These are phyloP conservation scores for Ogataea siamensis DNA, from an alignment of 805 yeast species.

Conservation along the genomic window DNA sequence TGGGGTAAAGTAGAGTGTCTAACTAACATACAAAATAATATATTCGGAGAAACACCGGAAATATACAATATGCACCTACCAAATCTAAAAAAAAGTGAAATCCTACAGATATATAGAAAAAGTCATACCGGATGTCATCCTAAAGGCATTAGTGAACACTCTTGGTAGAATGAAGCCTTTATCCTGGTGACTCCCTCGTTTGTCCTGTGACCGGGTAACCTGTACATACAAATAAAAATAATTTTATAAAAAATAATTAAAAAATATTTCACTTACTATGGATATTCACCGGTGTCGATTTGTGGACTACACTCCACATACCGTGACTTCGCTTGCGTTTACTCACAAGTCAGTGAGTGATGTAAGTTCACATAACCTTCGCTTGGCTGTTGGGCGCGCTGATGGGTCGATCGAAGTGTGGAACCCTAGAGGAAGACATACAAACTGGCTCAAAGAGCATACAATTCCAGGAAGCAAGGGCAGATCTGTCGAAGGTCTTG, in stretches of 20 bases:
- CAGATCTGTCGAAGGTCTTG: slow-evolving; percentile 83
- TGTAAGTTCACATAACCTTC: slow-evolving; percentile 51
- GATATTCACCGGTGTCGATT: slow-evolving; percentile 89
- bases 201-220: slow-evolving; percentile 8
- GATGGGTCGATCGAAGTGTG: slow-evolving; percentile 96
- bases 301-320: slow-evolving; percentile 82
- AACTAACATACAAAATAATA: slow-evolving; percentile 6
- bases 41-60: slow-evolving; percentile 8
- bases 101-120: neutral
- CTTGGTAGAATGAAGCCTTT: too few relatives aligned
- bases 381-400: slow-evolving; percentile 88
- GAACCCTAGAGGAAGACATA: slow-evolving; percentile 63
- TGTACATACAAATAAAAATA: neutral
- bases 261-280: slow-evolving; percentile 37
- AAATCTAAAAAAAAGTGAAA: neutral
- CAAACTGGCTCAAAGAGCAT: slow-evolving; percentile 77
- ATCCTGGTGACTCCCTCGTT: too few relatives aligned
- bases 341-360: slow-evolving; percentile 54
- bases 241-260: slow-evolving; percentile 1
- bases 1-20: neutral
- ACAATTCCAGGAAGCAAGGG: slow-evolving; percentile 76
- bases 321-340: slow-evolving; percentile 78
- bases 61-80: neutral
- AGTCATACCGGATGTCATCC: too few relatives aligned
- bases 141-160: too few relatives aligned